Evolutionary conservation across 2,329 filamentous ascomycete genomes (phyloP).

Genomic region (Xylariaceae sp.): DNA sequence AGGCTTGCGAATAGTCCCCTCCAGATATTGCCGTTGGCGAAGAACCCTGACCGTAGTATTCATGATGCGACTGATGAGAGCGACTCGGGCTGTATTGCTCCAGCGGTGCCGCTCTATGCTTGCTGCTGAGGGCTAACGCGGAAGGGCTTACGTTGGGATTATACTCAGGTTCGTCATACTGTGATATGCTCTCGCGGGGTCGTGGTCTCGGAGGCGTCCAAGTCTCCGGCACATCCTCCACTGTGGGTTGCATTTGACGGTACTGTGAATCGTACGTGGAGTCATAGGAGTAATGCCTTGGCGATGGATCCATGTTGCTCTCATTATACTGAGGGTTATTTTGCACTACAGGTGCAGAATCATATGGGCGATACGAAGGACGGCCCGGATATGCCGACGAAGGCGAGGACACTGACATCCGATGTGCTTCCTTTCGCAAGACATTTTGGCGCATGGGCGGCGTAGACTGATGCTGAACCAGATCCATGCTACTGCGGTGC

Average conservation of each 20-base stretch:
- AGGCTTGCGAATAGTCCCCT: constrained; percentile 34
- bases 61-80: background rate
- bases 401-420: constrained; percentile 40
- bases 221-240: constrained; percentile 61
- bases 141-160: constrained; percentile 40
- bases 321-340: constrained; percentile 29
- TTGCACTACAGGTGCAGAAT: constrained; percentile 42
- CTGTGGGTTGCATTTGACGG: constrained; percentile 57
- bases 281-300: constrained; percentile 51
- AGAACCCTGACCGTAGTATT: constrained; percentile 28
- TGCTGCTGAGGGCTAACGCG: constrained; percentile 40
- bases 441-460: constrained; percentile 56
- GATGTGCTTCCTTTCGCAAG: constrained; percentile 53
- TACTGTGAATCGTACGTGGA: constrained; percentile 41
- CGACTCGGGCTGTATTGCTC: background rate
- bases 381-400: constrained; percentile 48
- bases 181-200: constrained; percentile 22
- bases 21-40: constrained; percentile 31
- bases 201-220: constrained; percentile 31
- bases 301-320: constrained; percentile 34
- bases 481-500: constrained; percentile 39
- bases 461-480: constrained; percentile 39
- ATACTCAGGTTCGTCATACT: constrained; percentile 39
- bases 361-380: constrained; percentile 49
- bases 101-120: constrained; percentile 30